Conservation (phyloP, 805 yeast species). For the Lachancea fermentati region DNA sequence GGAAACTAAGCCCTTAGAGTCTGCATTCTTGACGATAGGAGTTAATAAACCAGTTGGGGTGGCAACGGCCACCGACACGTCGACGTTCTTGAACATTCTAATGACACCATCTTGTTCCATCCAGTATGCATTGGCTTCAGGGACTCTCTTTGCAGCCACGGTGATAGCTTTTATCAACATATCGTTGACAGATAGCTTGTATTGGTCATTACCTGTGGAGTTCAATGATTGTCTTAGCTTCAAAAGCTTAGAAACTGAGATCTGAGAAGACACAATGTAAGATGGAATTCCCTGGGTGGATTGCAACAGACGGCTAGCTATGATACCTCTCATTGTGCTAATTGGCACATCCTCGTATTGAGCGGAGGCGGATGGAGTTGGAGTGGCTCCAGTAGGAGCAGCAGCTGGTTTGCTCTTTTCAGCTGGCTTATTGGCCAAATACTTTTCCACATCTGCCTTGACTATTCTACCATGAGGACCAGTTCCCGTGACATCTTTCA, state of each 20-base stretch:
- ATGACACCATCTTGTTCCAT: slow-evolving; percentile 82
- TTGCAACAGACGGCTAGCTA: slow-evolving; percentile 79
- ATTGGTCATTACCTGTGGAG: slow-evolving; percentile 76
- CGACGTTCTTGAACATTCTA: slow-evolving; percentile 87
- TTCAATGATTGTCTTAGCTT: slow-evolving; percentile 90
- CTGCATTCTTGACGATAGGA: slow-evolving; percentile 88
- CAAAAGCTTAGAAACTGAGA: slow-evolving; percentile 83
- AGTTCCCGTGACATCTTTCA: slow-evolving; percentile 80
- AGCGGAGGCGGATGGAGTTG: slow-evolving; percentile 48
- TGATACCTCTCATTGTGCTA: slow-evolving; percentile 88
- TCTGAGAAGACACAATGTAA: slow-evolving; percentile 81
- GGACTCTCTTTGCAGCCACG: slow-evolving; percentile 82
- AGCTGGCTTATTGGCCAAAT: slow-evolving; percentile 37
- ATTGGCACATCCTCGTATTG: slow-evolving; percentile 78
- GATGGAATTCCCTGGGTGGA: slow-evolving; percentile 87
- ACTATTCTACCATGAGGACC: slow-evolving; percentile 96
- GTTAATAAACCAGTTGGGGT: slow-evolving; percentile 97
- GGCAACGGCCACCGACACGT: slow-evolving; percentile 97
- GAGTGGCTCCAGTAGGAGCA: slow-evolving; percentile 39
- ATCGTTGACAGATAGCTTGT: slow-evolving; percentile 90
- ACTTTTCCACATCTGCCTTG: slow-evolving; percentile 81
- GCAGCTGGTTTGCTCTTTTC: slow-evolving; percentile 35
- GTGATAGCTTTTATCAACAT: slow-evolving; percentile 92
- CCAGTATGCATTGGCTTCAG: slow-evolving; percentile 93
- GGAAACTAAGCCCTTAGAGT: slow-evolving; percentile 74